These are phyloP conservation scores for Sporisorium exsertum DNA, from an alignment of 1,284 basidiomycete species.

Conservation along the genomic window DNA sequence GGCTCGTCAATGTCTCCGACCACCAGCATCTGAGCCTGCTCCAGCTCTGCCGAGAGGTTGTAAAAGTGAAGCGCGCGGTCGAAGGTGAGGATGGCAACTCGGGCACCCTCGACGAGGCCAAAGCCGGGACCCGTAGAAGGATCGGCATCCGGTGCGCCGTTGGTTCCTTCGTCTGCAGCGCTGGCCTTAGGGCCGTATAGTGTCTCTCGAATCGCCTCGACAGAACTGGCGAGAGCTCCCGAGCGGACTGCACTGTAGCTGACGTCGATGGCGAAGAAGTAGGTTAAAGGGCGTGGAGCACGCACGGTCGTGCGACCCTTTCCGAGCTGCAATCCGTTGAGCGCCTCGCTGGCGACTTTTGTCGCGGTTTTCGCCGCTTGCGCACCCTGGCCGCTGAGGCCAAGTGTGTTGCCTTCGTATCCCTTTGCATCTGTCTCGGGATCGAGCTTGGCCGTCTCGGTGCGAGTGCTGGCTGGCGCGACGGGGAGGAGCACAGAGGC, in stretches of 20 bases:
- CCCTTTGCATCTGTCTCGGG: conserved; percentile 49
- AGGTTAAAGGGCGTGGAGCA: conserved; percentile 75
- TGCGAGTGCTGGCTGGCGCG: conserved; percentile 56
- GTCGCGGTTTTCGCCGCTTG: conserved; percentile 64
- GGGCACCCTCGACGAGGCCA: conserved; percentile 65
- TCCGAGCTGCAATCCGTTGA: conserved; percentile 58
- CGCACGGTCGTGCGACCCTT: conserved; percentile 66
- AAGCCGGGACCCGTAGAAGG: conserved; percentile 54
- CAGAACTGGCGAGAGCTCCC: conserved; percentile 81
- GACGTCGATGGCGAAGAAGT: conserved; percentile 91
- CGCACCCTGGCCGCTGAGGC: conserved; percentile 58
- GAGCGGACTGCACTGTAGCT: conserved; percentile 79
- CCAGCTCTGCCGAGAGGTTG: conserved; percentile 80
- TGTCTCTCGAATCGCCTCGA: conserved; percentile 76
- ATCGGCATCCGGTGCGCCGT: conserved; percentile 42
- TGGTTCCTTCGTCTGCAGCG: conserved; percentile 29
- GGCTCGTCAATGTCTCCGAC: conserved; percentile 90
- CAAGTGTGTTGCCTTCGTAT: conserved; percentile 63
- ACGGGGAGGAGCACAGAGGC: conserved; percentile 57
- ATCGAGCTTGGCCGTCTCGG: conserved; percentile 58
- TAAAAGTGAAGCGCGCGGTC: conserved; percentile 89
- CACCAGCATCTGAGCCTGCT: conserved; percentile 79
- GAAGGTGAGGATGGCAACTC: conserved; percentile 82
- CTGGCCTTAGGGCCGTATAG: conserved; percentile 73
- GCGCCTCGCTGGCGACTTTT: conserved; percentile 63